These are phyloP conservation scores for Mixia osmundae DNA, from an alignment of 1,284 basidiomycete genomes.

Conservation along the genomic window DNA sequence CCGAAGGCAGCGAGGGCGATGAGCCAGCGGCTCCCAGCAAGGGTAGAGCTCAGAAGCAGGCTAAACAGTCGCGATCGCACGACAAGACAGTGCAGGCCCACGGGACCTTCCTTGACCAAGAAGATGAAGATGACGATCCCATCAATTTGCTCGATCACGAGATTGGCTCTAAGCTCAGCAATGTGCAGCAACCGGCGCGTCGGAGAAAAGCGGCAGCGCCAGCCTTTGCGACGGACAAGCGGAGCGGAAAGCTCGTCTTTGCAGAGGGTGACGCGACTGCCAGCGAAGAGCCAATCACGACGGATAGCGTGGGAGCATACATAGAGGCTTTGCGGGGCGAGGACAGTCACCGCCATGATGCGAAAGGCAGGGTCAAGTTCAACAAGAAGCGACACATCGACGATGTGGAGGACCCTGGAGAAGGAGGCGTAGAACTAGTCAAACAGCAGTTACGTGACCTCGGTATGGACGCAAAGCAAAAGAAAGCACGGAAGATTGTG, in stretches of 20 bases:
- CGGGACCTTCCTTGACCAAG: constrained; percentile 27
- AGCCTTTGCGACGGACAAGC: constrained; percentile 63
- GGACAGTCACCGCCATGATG: constrained; percentile 68
- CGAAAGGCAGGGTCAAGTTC: constrained; percentile 70
- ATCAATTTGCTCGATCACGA: constrained; percentile 61
- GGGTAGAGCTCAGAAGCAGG: constrained; percentile 15
- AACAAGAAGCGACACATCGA: constrained; percentile 73
- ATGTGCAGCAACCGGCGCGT: neutral
- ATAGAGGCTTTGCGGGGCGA: constrained; percentile 52
- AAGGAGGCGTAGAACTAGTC: constrained; percentile 34
- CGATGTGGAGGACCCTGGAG: constrained; percentile 34
- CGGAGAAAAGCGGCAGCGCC: neutral
- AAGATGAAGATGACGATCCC: constrained; percentile 76
- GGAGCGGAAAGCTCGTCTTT: constrained; percentile 20
- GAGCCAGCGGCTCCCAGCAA: constrained; percentile 26
- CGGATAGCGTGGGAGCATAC: constrained; percentile 34
- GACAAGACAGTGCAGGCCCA: constrained; percentile 11
- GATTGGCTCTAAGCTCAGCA: neutral
- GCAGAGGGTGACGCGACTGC: constrained; percentile 37
- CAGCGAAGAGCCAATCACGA: neutral
- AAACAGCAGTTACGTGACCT: constrained; percentile 11
- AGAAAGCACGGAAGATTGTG: constrained; percentile 32
- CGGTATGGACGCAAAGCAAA: constrained; percentile 24
- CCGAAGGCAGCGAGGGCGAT: constrained; percentile 50
- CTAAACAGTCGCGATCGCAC: constrained; percentile 16